Evolutionary conservation across 805 yeast genomes (phyloP).

Genomic region (Lipomyces oligophaga): DNA sequence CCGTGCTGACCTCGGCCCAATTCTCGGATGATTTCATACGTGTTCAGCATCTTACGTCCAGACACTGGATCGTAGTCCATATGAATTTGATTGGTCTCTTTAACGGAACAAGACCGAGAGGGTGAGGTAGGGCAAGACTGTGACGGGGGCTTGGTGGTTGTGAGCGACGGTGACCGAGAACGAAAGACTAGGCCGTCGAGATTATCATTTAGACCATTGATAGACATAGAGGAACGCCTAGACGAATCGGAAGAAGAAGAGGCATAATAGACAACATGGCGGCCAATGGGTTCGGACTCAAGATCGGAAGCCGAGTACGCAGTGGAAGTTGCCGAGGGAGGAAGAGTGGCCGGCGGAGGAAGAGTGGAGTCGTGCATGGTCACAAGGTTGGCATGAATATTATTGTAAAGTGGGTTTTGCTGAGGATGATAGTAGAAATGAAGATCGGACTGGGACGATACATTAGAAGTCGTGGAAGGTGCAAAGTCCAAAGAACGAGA

Average conservation of each 20-base stretch:
- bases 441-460: too few relatives aligned
- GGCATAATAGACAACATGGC: constrained; percentile 16
- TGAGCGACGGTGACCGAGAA: constrained; percentile 16
- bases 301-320: background rate
- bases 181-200: constrained; percentile 12
- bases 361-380: too few relatives aligned
- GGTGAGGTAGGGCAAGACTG: constrained; percentile 8
- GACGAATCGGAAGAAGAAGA: constrained; percentile 10
- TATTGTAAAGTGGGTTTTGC: too few relatives aligned
- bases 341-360: too few relatives aligned
- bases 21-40: constrained; percentile 83
- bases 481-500: too few relatives aligned
- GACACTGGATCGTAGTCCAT: constrained; percentile 87
- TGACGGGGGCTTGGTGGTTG: constrained; percentile 11
- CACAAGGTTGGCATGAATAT: too few relatives aligned
- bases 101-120: constrained; percentile 45
- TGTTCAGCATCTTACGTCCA: constrained; percentile 74
- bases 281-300: constrained; percentile 5
- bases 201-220: constrained; percentile 2
- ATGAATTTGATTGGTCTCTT: constrained; percentile 74
- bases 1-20: constrained; percentile 98
- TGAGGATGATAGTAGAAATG: too few relatives aligned
- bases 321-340: too few relatives aligned
- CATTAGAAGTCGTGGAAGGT: too few relatives aligned
- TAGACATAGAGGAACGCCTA: constrained; percentile 9